These are phyloP conservation scores for Pseudoturritis turrita DNA, from an alignment of 345 rosid genomes.

Conservation along the genomic window DNA sequence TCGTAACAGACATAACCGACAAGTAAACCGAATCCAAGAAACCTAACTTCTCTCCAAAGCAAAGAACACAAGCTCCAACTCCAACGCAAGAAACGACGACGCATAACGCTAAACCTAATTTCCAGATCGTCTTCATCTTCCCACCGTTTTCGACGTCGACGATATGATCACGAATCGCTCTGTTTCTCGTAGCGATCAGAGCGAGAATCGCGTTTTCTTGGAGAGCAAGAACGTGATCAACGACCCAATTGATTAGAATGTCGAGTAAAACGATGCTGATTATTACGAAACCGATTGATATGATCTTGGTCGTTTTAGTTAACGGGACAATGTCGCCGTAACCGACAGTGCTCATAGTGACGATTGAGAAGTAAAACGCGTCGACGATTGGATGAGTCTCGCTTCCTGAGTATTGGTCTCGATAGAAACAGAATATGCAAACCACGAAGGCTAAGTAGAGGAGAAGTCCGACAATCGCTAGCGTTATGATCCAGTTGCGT, in stretches of 20 bases:
- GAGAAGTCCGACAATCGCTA: conserved; percentile 29
- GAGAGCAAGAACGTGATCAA: conserved; percentile 40
- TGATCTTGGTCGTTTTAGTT: conserved; percentile 37
- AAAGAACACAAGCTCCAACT: conserved; percentile 35
- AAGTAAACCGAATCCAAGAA: conserved; percentile 50
- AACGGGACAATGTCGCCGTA: conserved; percentile 57
- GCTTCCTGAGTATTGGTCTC: conserved; percentile 35
- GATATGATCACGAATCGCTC: conserved; percentile 20
- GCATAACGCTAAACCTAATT: conserved; percentile 45
- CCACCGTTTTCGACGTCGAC: conserved; percentile 39
- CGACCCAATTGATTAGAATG: conserved; percentile 41
- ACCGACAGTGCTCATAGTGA: conserved; percentile 59
- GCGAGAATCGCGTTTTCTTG: conserved; percentile 45
- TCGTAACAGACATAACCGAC: conserved; percentile 57
- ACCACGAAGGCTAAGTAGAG: conserved; percentile 39
- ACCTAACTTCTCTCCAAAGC: conserved; percentile 34
- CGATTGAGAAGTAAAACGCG: conserved; percentile 61
- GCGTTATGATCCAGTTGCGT: conserved; percentile 22
- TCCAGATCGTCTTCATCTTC: conserved; percentile 46
- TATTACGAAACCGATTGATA: conserved; percentile 38
- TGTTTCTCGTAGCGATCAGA: conserved; percentile 20
- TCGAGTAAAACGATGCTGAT: conserved; percentile 50
- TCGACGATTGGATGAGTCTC: conserved; percentile 48
- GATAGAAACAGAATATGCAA: conserved; percentile 28
- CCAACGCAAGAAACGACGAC: conserved; percentile 40